Evolutionary conservation across 2,329 filamentous ascomycete genomes (phyloP).

Genomic region (Pseudocercospora cruenta): DNA sequence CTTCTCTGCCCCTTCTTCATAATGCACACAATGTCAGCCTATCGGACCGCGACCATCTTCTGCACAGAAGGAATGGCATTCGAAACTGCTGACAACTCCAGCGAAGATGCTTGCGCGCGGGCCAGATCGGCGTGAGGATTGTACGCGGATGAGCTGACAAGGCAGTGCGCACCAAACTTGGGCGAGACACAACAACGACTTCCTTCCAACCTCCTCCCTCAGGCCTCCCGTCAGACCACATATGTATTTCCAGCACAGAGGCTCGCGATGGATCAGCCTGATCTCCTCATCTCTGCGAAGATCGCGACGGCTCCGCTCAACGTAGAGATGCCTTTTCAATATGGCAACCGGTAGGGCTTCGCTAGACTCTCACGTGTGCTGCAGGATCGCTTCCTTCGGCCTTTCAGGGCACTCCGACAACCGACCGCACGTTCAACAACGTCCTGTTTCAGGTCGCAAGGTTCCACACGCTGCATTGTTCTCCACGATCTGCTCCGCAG

Average conservation of each 20-base stretch:
- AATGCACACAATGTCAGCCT: neutral
- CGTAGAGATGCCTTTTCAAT: neutral
- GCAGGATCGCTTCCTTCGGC: slow-evolving; percentile 6
- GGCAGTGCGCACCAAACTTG: slow-evolving; percentile 2
- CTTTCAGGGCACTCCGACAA: neutral
- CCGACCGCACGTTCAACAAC: neutral
- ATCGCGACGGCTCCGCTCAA: neutral
- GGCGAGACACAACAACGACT: neutral
- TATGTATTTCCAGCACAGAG: slow-evolving; percentile 11
- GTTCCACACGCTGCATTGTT: neutral
- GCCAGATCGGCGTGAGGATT: neutral
- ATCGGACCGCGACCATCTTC: neutral
- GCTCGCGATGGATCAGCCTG: neutral
- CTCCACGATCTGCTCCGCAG: neutral
- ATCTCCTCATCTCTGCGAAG: too few relatives aligned
- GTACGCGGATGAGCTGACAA: neutral
- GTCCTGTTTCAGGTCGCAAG: neutral
- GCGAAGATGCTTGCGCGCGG: slow-evolving; percentile 1
- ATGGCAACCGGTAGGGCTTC: neutral
- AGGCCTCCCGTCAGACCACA: slow-evolving; percentile 1
- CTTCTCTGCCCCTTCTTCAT: neutral
- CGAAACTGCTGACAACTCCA: neutral
- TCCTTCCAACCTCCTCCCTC: slow-evolving; percentile 5
- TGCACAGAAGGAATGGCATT: neutral
- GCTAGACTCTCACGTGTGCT: neutral